Base-by-base conservation (phyloP, 495 filamentous ascomycete species). In the Penicillium silybi region DNA sequence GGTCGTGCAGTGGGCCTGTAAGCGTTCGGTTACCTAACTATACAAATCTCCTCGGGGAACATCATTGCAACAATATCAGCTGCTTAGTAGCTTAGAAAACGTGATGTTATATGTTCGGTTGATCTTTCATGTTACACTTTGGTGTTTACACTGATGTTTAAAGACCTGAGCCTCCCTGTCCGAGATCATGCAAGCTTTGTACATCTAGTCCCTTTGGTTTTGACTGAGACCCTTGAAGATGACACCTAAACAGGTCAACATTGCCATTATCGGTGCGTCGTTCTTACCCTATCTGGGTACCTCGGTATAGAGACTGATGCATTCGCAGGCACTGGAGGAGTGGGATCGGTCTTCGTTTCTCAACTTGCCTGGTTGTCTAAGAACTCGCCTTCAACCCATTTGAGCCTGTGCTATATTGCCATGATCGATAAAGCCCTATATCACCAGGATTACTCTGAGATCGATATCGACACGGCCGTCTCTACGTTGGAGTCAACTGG, bases 271-370 rank as follows among this genome's bases (percentile, higher is more conserved):
- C 13, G 29, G 29, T 32, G 1, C 3, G 29, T 13, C 10, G 3
- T 1, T 32, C 9, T 10, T 32, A n/a, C n/a, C n/a, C 9, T 32
- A 13, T 32, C 2, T 13, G 1, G 3, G 6, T 11, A 32, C 11
- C 29, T 10, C 4, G 29, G 13, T 32, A 8, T 32, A 1, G 3
- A 13, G 10, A 32, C 29, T 32, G 29, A 32, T 32, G 2, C 13
- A 11, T 13, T 32, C 10, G 8, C 59, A 97, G 93, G 93, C 57
- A 87, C 85, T 56, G 93, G 93, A 59, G 92, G 93, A 45, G 93
- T 98, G 46, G 93, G 93, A 53, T 88, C 88, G 67, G 82, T 82
- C 61, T 97, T 97, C 80, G 84, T 98, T 56, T 71, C 74, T 48
- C 93, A 98, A 68, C 83, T 97, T 50, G 68, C 79, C 9, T 78